phyloP scores from a whole-genome alignment of 2,329 filamentous ascomycete species.

The Aspergillus neoniger region DNA sequence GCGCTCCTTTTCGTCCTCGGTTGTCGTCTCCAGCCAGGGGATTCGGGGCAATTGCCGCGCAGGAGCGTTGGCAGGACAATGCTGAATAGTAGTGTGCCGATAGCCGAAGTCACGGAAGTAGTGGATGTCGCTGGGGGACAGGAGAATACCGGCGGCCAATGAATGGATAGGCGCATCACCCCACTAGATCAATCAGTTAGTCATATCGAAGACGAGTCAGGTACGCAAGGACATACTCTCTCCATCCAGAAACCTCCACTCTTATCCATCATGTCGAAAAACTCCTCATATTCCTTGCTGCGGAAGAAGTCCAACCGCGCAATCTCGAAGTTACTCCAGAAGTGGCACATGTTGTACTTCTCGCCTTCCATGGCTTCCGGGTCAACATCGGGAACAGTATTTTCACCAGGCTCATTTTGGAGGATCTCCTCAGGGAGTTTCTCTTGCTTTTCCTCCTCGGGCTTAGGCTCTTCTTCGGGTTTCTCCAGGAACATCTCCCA shows the following conservation, averaged over 20 bases:
- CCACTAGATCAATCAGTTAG: conserved; percentile 63
- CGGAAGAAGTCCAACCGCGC: conserved; percentile 92
- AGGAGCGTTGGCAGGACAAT: conserved; percentile 94
- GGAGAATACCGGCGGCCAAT: conserved; percentile 84
- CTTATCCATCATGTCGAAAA: conserved; percentile 98
- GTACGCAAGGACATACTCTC: conserved; percentile 63
- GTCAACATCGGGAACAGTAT: conserved; percentile 77
- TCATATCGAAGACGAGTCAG: conserved; percentile 21
- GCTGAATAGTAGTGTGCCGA: conserved; percentile 96
- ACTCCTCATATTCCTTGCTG: conserved; percentile 95
- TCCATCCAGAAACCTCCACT: conserved; percentile 99
- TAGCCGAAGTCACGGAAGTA: conserved; percentile 99
- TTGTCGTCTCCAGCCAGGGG: conserved; percentile 81
- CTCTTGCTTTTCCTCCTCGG: conserved; percentile 66
- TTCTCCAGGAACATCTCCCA: conserved; percentile 98
- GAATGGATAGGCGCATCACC: conserved; percentile 98
- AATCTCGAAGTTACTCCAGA: conserved; percentile 99
- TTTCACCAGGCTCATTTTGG: conserved; percentile 70
- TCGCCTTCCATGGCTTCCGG: conserved; percentile 95
- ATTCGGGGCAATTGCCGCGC: conserved; percentile 78
- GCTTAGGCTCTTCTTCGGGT: conserved; percentile 52
- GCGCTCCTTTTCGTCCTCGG: conserved; percentile 76
- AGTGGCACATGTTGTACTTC: conserved; percentile 99
- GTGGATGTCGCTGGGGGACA: conserved; percentile 82
- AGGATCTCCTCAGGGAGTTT: conserved; percentile 80